Base-by-base conservation (phyloP, 306 rosid species). In the Calophaca sinica region DNA sequence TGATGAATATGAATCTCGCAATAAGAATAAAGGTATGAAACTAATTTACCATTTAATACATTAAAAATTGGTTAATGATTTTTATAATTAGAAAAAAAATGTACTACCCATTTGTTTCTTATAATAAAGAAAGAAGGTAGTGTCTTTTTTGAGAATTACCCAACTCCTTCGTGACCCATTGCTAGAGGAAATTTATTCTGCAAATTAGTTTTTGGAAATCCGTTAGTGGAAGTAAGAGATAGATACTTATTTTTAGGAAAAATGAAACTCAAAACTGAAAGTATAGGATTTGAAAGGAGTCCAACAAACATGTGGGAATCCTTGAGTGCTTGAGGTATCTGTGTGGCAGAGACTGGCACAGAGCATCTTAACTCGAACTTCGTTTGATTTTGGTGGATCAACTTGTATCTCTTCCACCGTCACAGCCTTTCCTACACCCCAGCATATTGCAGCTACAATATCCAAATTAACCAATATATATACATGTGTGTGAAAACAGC, bases 161-260 rank as follows among this genome's bases (percentile, higher is more conserved):
- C 90, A 26, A 88, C 84, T 46, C 93, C 93, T 78, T 88, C 93
- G 12, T 86, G 93, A 5, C 90, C 90, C 28, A 80, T 75, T 52
- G 83, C 88, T 70, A 79, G 62, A 62, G 93, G 93, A 74, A 66
- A 86, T 10, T 41, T 45, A 15, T 65, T 69, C 88, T 88, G 84
- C 58, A 74, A 76, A 48, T 32, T 26, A 20, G 3, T 20, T 64
- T 4, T 31, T 3, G 9, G 6, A 15, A 70, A 42, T 6, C 7
- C 14, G 29, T 50, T 41, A 50, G 77, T 61, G 2, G 67, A 57
- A 71, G 42, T 36, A 66, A 45, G 51, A 67, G 8, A 59, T 5
- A 3, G 6, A 33, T 60, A n/a, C 7, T 33, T 59, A 11, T 1
- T 2, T 33, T 2, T 33, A 33, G 3, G 36, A 6, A 1, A 62